Conservation (phyloP, 495 filamentous ascomycete species). For the Penicillium cinerascens region DNA sequence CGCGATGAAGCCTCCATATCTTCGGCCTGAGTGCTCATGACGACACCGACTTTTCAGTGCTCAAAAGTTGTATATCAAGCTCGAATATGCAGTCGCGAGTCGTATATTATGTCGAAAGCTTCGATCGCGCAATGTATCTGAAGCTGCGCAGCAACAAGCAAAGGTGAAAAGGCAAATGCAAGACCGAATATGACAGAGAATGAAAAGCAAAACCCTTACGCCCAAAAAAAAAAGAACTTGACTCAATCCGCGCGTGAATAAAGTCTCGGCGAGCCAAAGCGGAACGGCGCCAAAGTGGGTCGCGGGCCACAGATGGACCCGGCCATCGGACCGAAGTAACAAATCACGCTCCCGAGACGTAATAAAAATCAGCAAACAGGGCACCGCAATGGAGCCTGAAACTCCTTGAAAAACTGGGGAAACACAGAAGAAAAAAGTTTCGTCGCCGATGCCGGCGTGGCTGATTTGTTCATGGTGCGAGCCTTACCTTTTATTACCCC, state of each 20-base stretch:
- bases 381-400: constrained; percentile 3
- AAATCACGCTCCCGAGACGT: constrained; percentile 18
- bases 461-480: not conserved
- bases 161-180: not conserved
- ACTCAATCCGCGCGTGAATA: constrained; percentile 4
- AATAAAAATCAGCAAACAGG: constrained; percentile 11
- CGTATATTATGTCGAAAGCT: not conserved
- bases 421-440: constrained; percentile 10
- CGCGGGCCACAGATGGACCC: constrained; percentile 1
- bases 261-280: constrained; percentile 4
- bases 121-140: not conserved
- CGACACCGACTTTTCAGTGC: not conserved
- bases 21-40: not conserved
- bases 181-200: not conserved
- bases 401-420: constrained; percentile 13
- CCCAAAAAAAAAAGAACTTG: not conserved
- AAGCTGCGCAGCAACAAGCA: not conserved
- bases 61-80: not conserved
- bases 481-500: not conserved
- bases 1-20: not conserved
- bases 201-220: not conserved
- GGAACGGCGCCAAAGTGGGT: constrained; percentile 12
- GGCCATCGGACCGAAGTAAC: constrained; percentile 11
- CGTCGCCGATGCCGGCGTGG: constrained; percentile 19
- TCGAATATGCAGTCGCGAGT: not conserved